Base-by-base conservation (phyloP, 345 rosid genomes). In the Capsella bursapastoris region DNA sequence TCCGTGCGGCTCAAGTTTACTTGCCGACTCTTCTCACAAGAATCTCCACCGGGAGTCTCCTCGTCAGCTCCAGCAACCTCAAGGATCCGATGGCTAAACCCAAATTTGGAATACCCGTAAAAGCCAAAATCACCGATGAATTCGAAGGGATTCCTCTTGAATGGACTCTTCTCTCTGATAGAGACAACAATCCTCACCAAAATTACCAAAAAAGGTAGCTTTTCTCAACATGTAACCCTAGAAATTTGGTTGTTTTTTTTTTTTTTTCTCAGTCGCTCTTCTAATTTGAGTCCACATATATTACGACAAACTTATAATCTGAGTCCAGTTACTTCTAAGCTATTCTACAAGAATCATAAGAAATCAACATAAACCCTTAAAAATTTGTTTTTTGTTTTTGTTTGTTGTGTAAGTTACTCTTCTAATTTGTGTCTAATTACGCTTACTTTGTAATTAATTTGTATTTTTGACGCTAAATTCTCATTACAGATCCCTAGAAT, bases 31-130 rank as follows among this genome's bases (percentile, higher is more conserved):
- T 63, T 57, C 52, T 68, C 74, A 7, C 60, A 31, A 61, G 52
- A 57, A 43, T 40, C 40, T 38, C 78, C 68, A 74, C 73, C 35
- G 58, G 60, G 28, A 68, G 66, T 27, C 79, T 75, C 45, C 73
- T 75, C 13, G 53, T 75, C 16, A 15, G 64, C 22, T 75, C 79
- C 4, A 60, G 44, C 35, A 34, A 75, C 73, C 72, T 66, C 35
- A 68, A 75, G 35, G 43, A 75, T 38, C 74, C 68, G 9, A 31
- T 16, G 2, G 79, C 79, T 43, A 38, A 44, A 16, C 74, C 73
- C 4, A 68, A 50, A 10, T 44, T 49, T 0, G 72, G 79, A 38
- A 68, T 75, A 22, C 79, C 79, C 0, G 57, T 60, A 0, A 55
- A 68, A 0, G 32, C 68, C 37, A 68, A 67, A 25, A 75, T 68